phyloP scores from a whole-genome alignment of 192 early-diverging fungal genomes.

The Coemansia sp. region DNA sequence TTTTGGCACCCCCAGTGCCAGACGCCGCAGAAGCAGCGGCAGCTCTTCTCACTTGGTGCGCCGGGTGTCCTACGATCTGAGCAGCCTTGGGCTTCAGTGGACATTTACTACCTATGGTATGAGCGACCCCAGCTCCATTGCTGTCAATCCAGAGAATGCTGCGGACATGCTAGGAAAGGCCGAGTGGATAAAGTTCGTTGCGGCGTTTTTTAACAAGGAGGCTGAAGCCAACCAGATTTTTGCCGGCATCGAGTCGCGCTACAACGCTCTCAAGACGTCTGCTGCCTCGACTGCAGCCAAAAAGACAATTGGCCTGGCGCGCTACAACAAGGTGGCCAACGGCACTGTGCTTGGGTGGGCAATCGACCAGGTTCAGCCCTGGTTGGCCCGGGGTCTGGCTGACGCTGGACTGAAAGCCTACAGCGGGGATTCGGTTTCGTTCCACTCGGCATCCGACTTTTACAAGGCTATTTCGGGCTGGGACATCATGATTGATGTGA shows the following conservation, averaged over 20 bases:
- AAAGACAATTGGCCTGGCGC: conserved; percentile 29
- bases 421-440: conserved; percentile 18
- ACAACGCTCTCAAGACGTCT: conserved; percentile 26
- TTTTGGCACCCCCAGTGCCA: conserved; percentile 17
- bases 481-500: conserved; percentile 61
- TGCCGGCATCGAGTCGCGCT: conserved; percentile 28
- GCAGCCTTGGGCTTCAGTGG: conserved; percentile 50
- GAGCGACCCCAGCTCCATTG: conserved; percentile 38
- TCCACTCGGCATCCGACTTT: conserved; percentile 46
- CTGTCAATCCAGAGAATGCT: conserved; percentile 35
- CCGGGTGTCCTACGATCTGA: conserved; percentile 46
- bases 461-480: conserved; percentile 50
- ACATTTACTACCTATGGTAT: conserved; percentile 52
- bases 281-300: not conserved
- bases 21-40: conserved; percentile 1
- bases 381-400: conserved; percentile 52
- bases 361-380: conserved; percentile 31
- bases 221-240: conserved; percentile 39
- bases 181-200: conserved; percentile 45
- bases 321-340: conserved; percentile 47
- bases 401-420: conserved; percentile 57
- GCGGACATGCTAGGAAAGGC: conserved; percentile 41
- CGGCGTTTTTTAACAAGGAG: conserved; percentile 38
- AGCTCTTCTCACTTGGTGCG: conserved; percentile 10
- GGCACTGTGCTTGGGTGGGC: conserved; percentile 39